These are phyloP conservation scores for Ceratorhiza oryzae-sativae DNA, from an alignment of 1,284 basidiomycete species.

Conservation along the genomic window DNA sequence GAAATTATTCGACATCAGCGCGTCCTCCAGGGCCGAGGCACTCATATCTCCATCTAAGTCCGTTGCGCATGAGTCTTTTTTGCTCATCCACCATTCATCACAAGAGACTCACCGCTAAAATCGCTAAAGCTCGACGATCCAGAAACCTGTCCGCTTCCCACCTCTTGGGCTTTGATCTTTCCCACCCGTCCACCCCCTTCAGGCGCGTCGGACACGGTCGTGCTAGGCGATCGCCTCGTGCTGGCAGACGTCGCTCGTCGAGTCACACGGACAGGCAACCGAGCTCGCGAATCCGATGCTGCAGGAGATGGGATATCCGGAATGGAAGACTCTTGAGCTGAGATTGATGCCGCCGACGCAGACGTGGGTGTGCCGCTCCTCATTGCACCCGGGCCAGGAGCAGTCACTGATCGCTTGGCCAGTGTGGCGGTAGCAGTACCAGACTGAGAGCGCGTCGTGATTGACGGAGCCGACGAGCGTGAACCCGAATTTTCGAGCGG, in stretches of 20 bases:
- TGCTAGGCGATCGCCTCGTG: slow-evolving; percentile 61
- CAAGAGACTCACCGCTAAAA: slow-evolving; percentile 66
- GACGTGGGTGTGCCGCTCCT: slow-evolving; percentile 53
- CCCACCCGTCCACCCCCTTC: slow-evolving; percentile 45
- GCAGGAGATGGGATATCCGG: slow-evolving; percentile 74
- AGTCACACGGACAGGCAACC: slow-evolving; percentile 54
- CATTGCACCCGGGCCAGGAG: slow-evolving; percentile 61
- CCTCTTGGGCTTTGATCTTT: slow-evolving; percentile 55
- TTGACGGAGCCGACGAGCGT: slow-evolving; percentile 43
- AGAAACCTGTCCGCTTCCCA: slow-evolving; percentile 69
- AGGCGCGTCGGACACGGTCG: slow-evolving; percentile 45
- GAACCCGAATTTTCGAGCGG: slow-evolving; percentile 5
- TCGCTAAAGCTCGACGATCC: slow-evolving; percentile 83
- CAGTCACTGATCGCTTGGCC: background rate
- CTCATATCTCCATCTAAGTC: slow-evolving; percentile 68
- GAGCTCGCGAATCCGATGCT: slow-evolving; percentile 58
- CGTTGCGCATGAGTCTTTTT: slow-evolving; percentile 46
- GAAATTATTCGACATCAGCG: slow-evolving; percentile 65
- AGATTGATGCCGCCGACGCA: slow-evolving; percentile 52
- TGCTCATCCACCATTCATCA: slow-evolving; percentile 7
- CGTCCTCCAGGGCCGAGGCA: slow-evolving; percentile 76
- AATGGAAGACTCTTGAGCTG: slow-evolving; percentile 70
- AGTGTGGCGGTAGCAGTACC: slow-evolving; percentile 19
- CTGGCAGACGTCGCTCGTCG: slow-evolving; percentile 49
- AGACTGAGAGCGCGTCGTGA: slow-evolving; percentile 14